A percentile compares a stretch with the other conserved stretches of the same genome.
These are phyloP conservation scores for Auriscalpium microsporum DNA, from an alignment of 768 basidiomycete genomes.

Conservation along the genomic window DNA sequence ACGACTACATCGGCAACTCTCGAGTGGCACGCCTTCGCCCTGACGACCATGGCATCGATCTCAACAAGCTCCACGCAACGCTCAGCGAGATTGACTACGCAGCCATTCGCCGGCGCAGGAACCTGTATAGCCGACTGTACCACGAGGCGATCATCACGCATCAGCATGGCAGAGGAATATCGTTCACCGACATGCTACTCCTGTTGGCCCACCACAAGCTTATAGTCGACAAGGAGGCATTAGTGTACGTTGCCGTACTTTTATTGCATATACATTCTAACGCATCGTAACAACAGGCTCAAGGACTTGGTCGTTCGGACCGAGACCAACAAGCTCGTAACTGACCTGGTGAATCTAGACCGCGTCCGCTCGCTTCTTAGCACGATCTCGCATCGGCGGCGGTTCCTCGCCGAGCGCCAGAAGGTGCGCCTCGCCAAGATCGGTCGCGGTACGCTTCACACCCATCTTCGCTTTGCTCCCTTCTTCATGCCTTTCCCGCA, in stretches of 20 bases:
- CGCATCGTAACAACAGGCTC: conserved; percentile 38
- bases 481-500: not conserved
- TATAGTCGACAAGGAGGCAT: conserved; percentile 80
- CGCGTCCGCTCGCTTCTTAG: conserved; percentile 73
- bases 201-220: conserved; percentile 87
- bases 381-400: conserved; percentile 63
- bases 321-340: conserved; percentile 71
- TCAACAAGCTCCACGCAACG: conserved; percentile 48
- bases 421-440: conserved; percentile 27
- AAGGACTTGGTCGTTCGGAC: conserved; percentile 74
- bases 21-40: conserved; percentile 22
- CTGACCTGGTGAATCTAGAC: conserved; percentile 79
- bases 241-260: conserved; percentile 52
- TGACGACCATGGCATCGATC: conserved; percentile 42
- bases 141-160: conserved; percentile 79
- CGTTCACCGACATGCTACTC: conserved; percentile 84
- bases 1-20: conserved; percentile 21
- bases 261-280: not conserved
- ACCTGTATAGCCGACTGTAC: conserved; percentile 66
- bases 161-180: conserved; percentile 70
- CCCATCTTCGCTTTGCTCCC: not conserved
- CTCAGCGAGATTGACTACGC: conserved; percentile 59
- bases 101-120: conserved; percentile 56
- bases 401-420: conserved; percentile 50
- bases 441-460: conserved; percentile 20